A percentile compares a stretch with the other conserved stretches of the same genome.
Evolutionary conservation across 495 filamentous ascomycete species (phyloP).

Genomic region (Astrothelium macrocarpum): DNA sequence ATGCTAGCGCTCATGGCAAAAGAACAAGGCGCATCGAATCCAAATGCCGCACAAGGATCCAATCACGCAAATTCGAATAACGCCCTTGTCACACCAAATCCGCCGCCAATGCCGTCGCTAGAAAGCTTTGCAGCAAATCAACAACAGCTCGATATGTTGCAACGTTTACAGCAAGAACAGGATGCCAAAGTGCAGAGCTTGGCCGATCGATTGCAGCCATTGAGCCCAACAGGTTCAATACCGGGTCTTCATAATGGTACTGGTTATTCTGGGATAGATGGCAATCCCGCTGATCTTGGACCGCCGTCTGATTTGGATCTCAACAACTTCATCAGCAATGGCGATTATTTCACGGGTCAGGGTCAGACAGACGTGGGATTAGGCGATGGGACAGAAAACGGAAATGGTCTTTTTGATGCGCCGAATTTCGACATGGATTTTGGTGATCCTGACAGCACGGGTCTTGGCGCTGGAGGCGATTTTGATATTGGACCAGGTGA

Average conservation of each 20-base stretch:
- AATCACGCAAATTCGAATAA: constrained; percentile 35
- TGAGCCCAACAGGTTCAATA: constrained; percentile 71
- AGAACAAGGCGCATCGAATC: constrained; percentile 24
- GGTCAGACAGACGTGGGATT: constrained; percentile 2
- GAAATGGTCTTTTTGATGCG: neutral
- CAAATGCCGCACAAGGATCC: constrained; percentile 18
- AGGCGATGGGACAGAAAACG: neutral
- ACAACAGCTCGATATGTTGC: constrained; percentile 62
- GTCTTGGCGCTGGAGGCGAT: neutral
- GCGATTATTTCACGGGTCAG: constrained; percentile 15
- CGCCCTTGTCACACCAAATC: constrained; percentile 51
- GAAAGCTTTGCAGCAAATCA: constrained; percentile 44
- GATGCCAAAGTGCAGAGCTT: constrained; percentile 61
- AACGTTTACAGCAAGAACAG: constrained; percentile 64
- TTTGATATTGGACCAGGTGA: neutral
- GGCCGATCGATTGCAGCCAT: constrained; percentile 57
- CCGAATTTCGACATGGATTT: constrained; percentile 9
- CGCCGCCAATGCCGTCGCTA: constrained; percentile 52
- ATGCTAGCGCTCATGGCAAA: constrained; percentile 73
- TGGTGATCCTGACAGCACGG: constrained; percentile 10
- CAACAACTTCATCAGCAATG: constrained; percentile 26
- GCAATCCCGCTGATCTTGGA: constrained; percentile 24
- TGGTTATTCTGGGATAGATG: constrained; percentile 35
- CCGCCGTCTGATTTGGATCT: constrained; percentile 23
- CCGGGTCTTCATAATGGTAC: constrained; percentile 55